These are phyloP conservation scores for Symbiodinium pilosum DNA, from an alignment of 73 alveolate genomes.

Conservation along the genomic window DNA sequence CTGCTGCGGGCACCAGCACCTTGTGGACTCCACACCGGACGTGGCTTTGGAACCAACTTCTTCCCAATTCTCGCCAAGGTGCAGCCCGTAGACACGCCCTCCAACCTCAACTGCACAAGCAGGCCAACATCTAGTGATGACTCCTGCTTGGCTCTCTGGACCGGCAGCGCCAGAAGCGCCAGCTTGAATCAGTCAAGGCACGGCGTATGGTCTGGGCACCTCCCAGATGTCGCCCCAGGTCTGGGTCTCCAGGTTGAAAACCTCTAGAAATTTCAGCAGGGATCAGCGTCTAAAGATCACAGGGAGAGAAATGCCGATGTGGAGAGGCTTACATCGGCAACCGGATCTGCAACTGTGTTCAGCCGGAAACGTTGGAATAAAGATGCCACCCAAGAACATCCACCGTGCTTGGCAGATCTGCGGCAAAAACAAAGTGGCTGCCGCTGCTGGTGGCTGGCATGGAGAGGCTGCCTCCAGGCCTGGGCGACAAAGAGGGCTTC, in stretches of 20 bases:
- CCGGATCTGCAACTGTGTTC: no score
- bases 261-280: not conserved
- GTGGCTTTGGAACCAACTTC: not conserved
- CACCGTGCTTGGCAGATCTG: conserved; percentile 11
- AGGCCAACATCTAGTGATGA: not conserved
- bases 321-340: no score
- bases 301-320: no score
- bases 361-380: no score
- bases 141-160: no score
- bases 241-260: not conserved
- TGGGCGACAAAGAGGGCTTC: not conserved
- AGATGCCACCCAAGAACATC: not conserved
- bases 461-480: not conserved
- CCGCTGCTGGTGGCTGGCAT: not conserved
- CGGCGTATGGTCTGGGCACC: not conserved
- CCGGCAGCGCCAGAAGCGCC: not conserved
- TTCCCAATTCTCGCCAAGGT: not conserved
- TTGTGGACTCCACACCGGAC: not conserved
- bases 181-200: not conserved
- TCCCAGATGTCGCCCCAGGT: conserved; percentile 14
- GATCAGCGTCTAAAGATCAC: no score
- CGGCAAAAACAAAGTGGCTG: not conserved
- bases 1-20: conserved; percentile 9
- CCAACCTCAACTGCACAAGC: not conserved
- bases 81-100: not conserved